Evolutionary conservation across 371 early-diverging fungal species (phyloP), one percentile per base, ranked within the genome.

Genomic region (Gilbertella persicaria): DNA sequence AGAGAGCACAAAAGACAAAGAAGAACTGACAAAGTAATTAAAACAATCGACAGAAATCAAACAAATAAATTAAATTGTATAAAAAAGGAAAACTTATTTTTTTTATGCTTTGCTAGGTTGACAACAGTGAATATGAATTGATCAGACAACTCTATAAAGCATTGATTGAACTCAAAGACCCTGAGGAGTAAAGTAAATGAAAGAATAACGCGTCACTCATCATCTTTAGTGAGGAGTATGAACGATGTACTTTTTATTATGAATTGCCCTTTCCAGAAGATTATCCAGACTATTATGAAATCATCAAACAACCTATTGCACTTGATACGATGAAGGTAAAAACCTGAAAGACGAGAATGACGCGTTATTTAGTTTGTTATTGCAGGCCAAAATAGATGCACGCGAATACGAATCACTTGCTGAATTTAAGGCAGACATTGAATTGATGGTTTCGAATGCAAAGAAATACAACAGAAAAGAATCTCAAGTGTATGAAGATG

Each of bases 271-370:
- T 87, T 9, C 75, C 75, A 56, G 74, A 78, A 2, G 80, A 85
- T 21, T 94, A 95, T 57, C 95, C 96, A 2, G 95, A 95, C 51
- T 97, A 96, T 65, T 96, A 94, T 69, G 78, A 87, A 30, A 70
- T 92, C 43, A 94, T 95, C 54, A 84, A 87, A 45, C 68, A 83
- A 2, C 97, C 96, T 8, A 93, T 95, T 64, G 85, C 93, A 6
- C 57, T 95, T 5, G 75, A 82, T 26, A 71, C 75, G 26, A 88
- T 91, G n/a, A 73, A 82, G 68, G 77, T 77, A 58, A 28, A 0
- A 8, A 13, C 0, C 17, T 13, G 2, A 23, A 16, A 28, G 26
- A 20, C 23, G 10, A 30, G 16, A 41, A 14, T 49, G 3, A 28
- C 16, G 13, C 16, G 45, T 38, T n/a, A n/a, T n/a, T n/a, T n/a